phyloP scores from a whole-genome alignment of 352 stramenopile genomes.

The Phytophthora parvispora region DNA sequence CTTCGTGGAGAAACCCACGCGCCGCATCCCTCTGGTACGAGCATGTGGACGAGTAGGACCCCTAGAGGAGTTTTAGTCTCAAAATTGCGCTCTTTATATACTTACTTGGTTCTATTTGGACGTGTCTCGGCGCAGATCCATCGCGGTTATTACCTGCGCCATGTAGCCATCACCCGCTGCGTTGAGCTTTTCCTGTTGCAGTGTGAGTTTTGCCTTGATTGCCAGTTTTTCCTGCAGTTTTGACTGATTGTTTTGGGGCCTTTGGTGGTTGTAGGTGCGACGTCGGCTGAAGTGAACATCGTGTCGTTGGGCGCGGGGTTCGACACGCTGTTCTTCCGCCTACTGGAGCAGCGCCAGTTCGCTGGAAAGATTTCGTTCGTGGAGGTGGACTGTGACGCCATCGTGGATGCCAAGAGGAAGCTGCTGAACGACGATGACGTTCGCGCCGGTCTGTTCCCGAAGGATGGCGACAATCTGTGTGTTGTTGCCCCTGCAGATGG shows the following conservation, averaged over 20 bases:
- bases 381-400: conserved; percentile 73
- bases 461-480: conserved; percentile 10
- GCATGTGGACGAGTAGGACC: not conserved
- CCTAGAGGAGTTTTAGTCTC: not conserved
- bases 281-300: conserved; percentile 52
- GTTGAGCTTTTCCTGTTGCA: conserved; percentile 64
- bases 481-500: conserved; percentile 2
- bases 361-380: conserved; percentile 41
- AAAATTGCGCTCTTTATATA: not conserved
- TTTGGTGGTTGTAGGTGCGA: conserved; percentile 21
- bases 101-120: conserved; percentile 1
- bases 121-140: conserved; percentile 59
- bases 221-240: not conserved
- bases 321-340: conserved; percentile 80
- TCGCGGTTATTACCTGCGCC: conserved; percentile 80
- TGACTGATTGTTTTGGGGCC: conserved; percentile 4
- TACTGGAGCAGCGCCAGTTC: conserved; percentile 43
- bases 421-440: conserved; percentile 42
- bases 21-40: conserved; percentile 72
- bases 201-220: conserved; percentile 12
- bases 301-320: conserved; percentile 79
- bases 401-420: conserved; percentile 59
- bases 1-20: conserved; percentile 71
- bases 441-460: conserved; percentile 37
- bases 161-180: conserved; percentile 61